Base-by-base conservation (phyloP, 345 rosid species). In the Xanthoceras sorbifolium region DNA sequence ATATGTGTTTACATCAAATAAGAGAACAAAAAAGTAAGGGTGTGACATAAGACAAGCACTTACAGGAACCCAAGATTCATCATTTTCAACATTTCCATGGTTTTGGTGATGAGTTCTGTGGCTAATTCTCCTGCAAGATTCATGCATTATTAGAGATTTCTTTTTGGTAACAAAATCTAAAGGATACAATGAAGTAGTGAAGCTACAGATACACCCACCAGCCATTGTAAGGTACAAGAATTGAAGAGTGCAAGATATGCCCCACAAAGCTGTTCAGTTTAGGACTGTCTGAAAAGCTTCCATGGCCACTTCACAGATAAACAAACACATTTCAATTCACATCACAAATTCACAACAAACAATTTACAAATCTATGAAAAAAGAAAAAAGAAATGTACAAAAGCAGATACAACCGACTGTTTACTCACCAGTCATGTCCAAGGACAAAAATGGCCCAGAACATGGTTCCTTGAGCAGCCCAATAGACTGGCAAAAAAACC, bases 211-310 rank as follows among this genome's bases (percentile, higher is more conserved):
- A 4, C 23, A 80, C 87, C 67, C 73, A 92, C 97, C 97, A 92
- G 81, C 97, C 97, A 83, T 92, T 92, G 82, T 87, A 92, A 78
- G 94, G 97, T n/a, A 92, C 97, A 80, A 92, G 94, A 31, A 92
- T 88, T 77, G 89, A 81, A 50, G 97, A 87, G 86, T 92, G 97
- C 34, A 92, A 82, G 75, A 92, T 71, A 81, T 92, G 97, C 48
- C 97, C 97, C 70, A 87, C 81, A 23, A 86, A 80, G 82, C 81
- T 83, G 50, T 92, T 92, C 26, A 92, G 86, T 50, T 61, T 83
- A 71, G 86, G 84, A 83, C 76, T 86, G 69, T 88, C 87, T 2
- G 97, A 90, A 75, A 92, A 92, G 83, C 97, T 92, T 48, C 94
- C 93, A 80, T 90, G 97, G n/a, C 97, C 94, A 87, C 97, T 90